A percentile compares a stretch with the other conserved stretches of the same genome.
Conservation (phyloP, 2,329 filamentous ascomycete species). For the Clarireedia monteithiana region DNA sequence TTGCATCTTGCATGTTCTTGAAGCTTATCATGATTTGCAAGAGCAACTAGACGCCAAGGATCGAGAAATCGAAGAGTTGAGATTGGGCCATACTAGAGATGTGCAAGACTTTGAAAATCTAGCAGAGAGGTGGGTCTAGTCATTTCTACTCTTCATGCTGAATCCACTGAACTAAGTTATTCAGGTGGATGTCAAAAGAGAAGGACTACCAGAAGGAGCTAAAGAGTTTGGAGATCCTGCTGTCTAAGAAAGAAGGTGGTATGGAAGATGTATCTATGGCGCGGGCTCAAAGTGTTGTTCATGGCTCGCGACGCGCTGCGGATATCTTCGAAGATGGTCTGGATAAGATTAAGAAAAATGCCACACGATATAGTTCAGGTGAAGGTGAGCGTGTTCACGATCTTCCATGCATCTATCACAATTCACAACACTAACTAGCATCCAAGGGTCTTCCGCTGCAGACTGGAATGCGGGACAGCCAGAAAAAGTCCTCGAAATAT, state of each 20-base stretch:
- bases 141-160: background rate
- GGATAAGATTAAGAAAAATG: slow-evolving; percentile 20
- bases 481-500: background rate
- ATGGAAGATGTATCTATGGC: slow-evolving; percentile 26
- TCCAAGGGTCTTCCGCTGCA: background rate
- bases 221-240: slow-evolving; percentile 26
- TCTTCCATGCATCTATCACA: background rate
- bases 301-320: slow-evolving; percentile 19
- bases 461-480: background rate
- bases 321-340: slow-evolving; percentile 17
- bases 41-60: slow-evolving; percentile 17
- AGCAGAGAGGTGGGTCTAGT: slow-evolving; percentile 10
- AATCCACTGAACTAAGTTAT: background rate
- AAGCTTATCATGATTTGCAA: slow-evolving; percentile 24
- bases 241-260: slow-evolving; percentile 25
- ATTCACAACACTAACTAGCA: background rate
- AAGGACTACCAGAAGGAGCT: slow-evolving; percentile 25
- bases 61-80: slow-evolving; percentile 20
- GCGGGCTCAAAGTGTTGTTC: slow-evolving; percentile 24
- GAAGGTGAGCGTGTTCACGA: background rate
- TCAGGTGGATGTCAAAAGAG: slow-evolving; percentile 24
- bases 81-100: slow-evolving; percentile 20
- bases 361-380: slow-evolving; percentile 8
- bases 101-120: slow-evolving; percentile 24
- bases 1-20: slow-evolving; percentile 27